Percentiles rank a stretch among this genome's conserved stretches.
phyloP scores from a whole-genome alignment of 78 protist genomes.

The Isochrysis galbana region DNA sequence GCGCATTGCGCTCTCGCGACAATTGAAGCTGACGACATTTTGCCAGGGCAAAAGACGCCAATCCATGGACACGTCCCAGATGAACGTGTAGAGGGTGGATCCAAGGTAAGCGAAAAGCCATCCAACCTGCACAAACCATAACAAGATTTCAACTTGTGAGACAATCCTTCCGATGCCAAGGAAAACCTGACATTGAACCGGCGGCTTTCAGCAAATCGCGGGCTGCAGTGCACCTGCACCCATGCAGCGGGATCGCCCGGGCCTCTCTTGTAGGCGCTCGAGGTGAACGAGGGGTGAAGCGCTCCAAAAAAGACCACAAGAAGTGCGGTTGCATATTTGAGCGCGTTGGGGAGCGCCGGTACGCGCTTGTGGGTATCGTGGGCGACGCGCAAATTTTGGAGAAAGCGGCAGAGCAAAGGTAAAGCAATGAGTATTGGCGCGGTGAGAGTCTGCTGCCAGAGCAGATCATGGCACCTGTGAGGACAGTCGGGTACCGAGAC shows the following conservation, averaged over 20 bases:
- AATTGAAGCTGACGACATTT: not conserved
- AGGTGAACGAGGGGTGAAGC: slow-evolving; percentile 5
- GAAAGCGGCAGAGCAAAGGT: slow-evolving; percentile 37
- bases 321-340: slow-evolving; percentile 44
- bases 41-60: slow-evolving; percentile 38
- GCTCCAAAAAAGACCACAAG: not conserved
- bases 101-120: slow-evolving; percentile 9
- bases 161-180: no score
- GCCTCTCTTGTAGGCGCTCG: no score
- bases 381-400: slow-evolving; percentile 31
- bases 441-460: not conserved
- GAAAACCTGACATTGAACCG: no score
- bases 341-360: slow-evolving; percentile 44
- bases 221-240: no score
- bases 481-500: no score
- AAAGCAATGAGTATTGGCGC: slow-evolving; percentile 12
- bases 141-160: not conserved
- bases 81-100: slow-evolving; percentile 46
- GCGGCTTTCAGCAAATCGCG: no score
- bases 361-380: not conserved
- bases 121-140: not conserved
- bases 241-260: no score
- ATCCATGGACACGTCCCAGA: slow-evolving; percentile 57
- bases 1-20: not conserved
- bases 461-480: no score